phyloP scores from a whole-genome alignment of 1,284 basidiomycete species.

The Boletus smithii region DNA sequence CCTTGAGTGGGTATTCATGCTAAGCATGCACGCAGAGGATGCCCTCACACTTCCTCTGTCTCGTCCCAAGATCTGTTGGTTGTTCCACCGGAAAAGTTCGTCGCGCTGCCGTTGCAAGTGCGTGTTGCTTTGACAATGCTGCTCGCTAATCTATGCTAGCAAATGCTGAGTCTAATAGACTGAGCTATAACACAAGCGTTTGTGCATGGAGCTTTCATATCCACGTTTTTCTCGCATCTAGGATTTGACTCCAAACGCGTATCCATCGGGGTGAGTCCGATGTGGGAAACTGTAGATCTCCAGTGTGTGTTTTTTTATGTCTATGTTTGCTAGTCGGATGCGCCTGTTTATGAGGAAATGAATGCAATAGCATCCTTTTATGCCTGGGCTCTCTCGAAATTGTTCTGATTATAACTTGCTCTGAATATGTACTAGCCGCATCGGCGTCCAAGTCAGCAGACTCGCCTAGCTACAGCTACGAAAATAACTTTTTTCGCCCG shows the following conservation, averaged over 20 bases:
- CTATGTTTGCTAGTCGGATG: conserved; percentile 11
- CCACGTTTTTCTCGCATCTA: conserved; percentile 35
- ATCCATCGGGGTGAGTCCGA: conserved; percentile 36
- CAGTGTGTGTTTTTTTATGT: neutral
- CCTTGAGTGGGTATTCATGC: conserved; percentile 3
- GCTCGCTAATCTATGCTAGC: conserved; percentile 22
- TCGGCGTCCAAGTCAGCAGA: no score
- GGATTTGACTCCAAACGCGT: conserved; percentile 30
- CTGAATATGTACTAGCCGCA: no score
- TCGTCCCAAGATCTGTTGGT: conserved; percentile 56
- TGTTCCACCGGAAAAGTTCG: conserved; percentile 50
- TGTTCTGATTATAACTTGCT: no score
- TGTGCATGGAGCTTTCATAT: conserved; percentile 48
- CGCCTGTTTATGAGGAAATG: conserved; percentile 37
- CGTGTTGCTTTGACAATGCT: conserved; percentile 11
- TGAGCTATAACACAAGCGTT: conserved; percentile 52
- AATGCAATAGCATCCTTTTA: conserved; percentile 41
- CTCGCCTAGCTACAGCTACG: no score
- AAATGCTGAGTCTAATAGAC: conserved; percentile 44
- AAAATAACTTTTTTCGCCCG: no score
- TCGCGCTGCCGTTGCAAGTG: conserved; percentile 53
- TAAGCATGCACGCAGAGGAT: conserved; percentile 26
- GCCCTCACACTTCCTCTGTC: conserved; percentile 40
- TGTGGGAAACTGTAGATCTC: neutral
- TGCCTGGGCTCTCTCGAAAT: conserved; percentile 48